These are phyloP conservation scores for Chrysophaeum taylorii DNA, from an alignment of 352 stramenopile species.

Conservation along the genomic window DNA sequence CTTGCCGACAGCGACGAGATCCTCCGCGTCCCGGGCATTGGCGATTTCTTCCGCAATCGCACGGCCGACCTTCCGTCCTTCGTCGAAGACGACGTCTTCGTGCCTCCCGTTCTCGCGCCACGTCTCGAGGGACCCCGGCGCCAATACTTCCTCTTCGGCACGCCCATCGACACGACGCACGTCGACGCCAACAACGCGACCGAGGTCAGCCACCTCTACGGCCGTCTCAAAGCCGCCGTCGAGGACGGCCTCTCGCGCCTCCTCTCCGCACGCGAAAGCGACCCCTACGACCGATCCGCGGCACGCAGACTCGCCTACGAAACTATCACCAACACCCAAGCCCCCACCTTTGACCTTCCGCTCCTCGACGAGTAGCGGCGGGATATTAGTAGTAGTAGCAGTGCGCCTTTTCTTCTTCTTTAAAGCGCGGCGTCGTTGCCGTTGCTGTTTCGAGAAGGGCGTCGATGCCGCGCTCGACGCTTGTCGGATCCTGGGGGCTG, in stretches of 20 bases:
- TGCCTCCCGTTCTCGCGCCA: not conserved
- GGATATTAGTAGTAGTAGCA: too few species aligned
- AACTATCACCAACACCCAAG: not conserved
- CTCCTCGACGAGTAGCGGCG: too few species aligned
- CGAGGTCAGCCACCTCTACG: not conserved
- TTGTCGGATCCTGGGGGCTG: conserved; percentile 46
- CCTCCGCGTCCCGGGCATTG: not conserved
- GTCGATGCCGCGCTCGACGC: too few species aligned
- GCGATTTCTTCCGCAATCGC: not conserved
- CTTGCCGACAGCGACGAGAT: not conserved
- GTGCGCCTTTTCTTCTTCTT: too few species aligned
- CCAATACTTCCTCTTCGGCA: not conserved
- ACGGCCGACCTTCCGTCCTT: not conserved
- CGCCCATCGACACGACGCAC: not conserved
- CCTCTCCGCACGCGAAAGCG: not conserved
- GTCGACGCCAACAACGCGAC: not conserved
- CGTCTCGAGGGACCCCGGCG: not conserved
- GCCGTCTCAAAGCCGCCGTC: not conserved
- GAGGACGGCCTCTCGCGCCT: not conserved
- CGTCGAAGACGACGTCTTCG: not conserved
- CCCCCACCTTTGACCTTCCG: conserved; percentile 1
- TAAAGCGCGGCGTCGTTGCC: too few species aligned
- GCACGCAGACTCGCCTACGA: not conserved
- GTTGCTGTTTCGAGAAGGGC: too few species aligned
- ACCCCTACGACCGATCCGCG: not conserved